Evolutionary conservation across 2,329 filamentous ascomycete species (phyloP).

Genomic region (Sporothrix inflata): DNA sequence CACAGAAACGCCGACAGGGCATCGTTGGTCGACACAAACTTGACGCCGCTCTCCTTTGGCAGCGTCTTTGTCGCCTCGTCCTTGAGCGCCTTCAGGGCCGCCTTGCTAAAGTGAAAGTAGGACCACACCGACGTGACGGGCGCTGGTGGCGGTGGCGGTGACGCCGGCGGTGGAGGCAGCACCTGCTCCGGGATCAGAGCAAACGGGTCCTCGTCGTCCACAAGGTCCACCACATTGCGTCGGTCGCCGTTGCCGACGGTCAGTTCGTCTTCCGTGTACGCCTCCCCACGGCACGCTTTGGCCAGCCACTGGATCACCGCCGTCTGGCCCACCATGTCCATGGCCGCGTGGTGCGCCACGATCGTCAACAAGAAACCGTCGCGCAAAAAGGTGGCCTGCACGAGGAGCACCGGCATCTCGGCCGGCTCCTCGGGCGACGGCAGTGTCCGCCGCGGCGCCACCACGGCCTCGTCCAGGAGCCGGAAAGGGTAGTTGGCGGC

Average conservation of each 20-base stretch:
- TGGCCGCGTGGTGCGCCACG: slow-evolving; percentile 33
- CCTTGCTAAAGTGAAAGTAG: background rate
- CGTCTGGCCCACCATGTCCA: slow-evolving; percentile 36
- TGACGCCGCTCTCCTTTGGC: background rate
- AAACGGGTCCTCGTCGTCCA: background rate
- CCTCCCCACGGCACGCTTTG: slow-evolving; percentile 48
- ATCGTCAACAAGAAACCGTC: slow-evolving; percentile 35
- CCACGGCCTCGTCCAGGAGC: slow-evolving; percentile 42
- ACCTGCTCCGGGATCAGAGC: slow-evolving; percentile 2
- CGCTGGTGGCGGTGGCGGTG: background rate
- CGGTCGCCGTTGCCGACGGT: slow-evolving; percentile 16
- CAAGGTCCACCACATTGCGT: background rate
- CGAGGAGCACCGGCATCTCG: slow-evolving; percentile 48
- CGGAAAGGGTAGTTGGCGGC: background rate
- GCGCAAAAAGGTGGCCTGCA: slow-evolving; percentile 35
- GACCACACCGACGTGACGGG: background rate
- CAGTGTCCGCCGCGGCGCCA: slow-evolving; percentile 22
- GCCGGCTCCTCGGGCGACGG: slow-evolving; percentile 43
- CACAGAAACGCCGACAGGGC: slow-evolving; percentile 4
- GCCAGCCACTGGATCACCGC: slow-evolving; percentile 45
- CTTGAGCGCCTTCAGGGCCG: background rate
- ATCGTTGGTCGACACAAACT: slow-evolving; percentile 13
- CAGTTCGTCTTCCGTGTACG: background rate
- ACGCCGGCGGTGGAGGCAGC: background rate
- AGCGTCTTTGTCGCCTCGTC: background rate